Evolutionary conservation across 768 basidiomycete genomes (phyloP).

Genomic region (Agaricus subrufescens): DNA sequence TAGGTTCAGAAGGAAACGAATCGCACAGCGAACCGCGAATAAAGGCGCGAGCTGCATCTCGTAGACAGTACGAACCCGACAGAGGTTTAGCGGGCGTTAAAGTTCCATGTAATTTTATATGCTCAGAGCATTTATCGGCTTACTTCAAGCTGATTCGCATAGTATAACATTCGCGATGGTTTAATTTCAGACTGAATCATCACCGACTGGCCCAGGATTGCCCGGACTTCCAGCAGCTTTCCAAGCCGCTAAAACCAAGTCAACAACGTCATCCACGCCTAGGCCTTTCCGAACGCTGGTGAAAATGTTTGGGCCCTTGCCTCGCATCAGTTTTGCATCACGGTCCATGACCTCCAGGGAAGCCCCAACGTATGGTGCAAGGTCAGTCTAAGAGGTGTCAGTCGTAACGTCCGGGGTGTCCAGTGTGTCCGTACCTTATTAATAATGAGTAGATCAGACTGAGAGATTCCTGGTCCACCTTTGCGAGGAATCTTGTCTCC

Average conservation of each 20-base stretch:
- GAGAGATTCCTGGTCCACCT: constrained; percentile 96
- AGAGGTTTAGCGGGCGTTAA: no score
- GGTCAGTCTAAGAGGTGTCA: constrained; percentile 62
- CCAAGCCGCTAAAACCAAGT: constrained; percentile 88
- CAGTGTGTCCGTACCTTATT: constrained; percentile 65
- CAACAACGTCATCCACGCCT: constrained; percentile 78
- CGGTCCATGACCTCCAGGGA: constrained; percentile 93
- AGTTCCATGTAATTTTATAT: no score
- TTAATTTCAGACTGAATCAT: constrained; percentile 16
- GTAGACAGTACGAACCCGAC: no score
- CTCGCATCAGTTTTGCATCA: constrained; percentile 91
- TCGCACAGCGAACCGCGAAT: no score
- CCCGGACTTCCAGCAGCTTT: constrained; percentile 74
- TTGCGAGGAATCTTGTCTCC: constrained; percentile 99
- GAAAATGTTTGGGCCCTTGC: constrained; percentile 91
- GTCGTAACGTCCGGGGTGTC: not conserved
- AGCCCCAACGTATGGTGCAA: constrained; percentile 89
- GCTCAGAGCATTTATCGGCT: no score
- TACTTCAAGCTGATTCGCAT: no score
- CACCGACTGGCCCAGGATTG: constrained; percentile 42
- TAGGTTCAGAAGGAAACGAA: not conserved
- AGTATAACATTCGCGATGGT: no score
- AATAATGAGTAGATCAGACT: constrained; percentile 90
- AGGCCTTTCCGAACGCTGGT: constrained; percentile 73
- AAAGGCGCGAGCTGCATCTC: no score